Evolutionary conservation across 2,329 filamentous ascomycete genomes (phyloP).

Genomic region (Penicillium sclerotigenum): DNA sequence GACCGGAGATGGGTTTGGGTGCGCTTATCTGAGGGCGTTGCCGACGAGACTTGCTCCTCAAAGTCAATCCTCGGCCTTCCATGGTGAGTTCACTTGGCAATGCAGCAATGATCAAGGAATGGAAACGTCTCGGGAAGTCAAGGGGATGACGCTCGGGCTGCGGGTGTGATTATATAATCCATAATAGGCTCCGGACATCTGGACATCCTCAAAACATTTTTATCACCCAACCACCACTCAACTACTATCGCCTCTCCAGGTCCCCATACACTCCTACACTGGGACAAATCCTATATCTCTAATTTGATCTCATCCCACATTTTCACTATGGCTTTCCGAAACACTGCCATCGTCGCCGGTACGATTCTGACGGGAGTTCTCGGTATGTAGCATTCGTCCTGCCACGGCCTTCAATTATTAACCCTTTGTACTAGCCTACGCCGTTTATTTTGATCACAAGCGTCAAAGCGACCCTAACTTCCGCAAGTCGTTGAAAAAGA

Average conservation of each 20-base stretch:
- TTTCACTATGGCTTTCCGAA: conserved; percentile 18
- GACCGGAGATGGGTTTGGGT: conserved; percentile 54
- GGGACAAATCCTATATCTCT: neutral
- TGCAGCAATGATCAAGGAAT: conserved; percentile 8
- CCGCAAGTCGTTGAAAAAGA: conserved; percentile 55
- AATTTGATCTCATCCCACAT: neutral
- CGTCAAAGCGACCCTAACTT: conserved; percentile 63
- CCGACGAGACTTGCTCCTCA: conserved; percentile 59
- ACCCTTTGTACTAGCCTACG: conserved; percentile 50
- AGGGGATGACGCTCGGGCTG: conserved; percentile 8
- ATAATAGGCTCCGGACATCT: neutral
- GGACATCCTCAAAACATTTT: conserved; percentile 8
- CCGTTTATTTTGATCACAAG: conserved; percentile 65
- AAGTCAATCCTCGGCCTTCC: conserved; percentile 58
- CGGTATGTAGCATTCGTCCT: conserved; percentile 36
- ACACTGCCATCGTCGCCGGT: conserved; percentile 57
- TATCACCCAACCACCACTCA: conserved; percentile 1
- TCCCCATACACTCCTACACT: neutral
- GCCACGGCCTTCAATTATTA: conserved; percentile 8
- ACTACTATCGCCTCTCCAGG: neutral
- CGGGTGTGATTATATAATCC: conserved; percentile 1
- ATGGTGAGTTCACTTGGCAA: conserved; percentile 33
- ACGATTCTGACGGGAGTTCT: conserved; percentile 58
- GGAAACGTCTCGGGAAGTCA: conserved; percentile 1
- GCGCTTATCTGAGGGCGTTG: conserved; percentile 58